Evolutionary conservation across 2,329 filamentous ascomycete genomes (phyloP).

Genomic region (Spiromastix sp.): DNA sequence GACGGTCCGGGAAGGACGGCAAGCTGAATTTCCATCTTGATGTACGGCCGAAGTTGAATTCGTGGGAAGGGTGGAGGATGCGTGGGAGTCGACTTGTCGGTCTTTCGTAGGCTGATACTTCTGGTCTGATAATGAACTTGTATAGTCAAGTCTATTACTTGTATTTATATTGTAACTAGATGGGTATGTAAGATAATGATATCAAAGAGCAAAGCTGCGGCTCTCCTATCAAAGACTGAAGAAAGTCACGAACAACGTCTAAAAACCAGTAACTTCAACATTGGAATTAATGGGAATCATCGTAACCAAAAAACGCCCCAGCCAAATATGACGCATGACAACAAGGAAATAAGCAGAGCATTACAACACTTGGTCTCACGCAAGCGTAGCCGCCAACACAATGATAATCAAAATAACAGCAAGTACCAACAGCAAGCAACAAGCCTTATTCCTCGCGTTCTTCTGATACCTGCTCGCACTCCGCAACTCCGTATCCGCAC

Average conservation of each 20-base stretch:
- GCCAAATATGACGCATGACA: slow-evolving; percentile 1
- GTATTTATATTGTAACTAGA: slow-evolving; percentile 1
- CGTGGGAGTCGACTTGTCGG: slow-evolving; percentile 40
- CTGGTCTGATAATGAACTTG: not conserved
- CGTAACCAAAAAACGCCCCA: slow-evolving; percentile 13
- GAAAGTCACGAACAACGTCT: not conserved
- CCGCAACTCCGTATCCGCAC: slow-evolving; percentile 75
- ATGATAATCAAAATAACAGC: slow-evolving; percentile 84
- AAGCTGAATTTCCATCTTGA: slow-evolving; percentile 55
- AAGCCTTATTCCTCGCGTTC: slow-evolving; percentile 88
- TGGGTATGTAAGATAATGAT: slow-evolving; percentile 3
- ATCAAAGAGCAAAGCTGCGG: not conserved
- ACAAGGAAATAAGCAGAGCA: slow-evolving; percentile 6
- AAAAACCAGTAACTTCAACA: not conserved
- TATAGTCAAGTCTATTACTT: not conserved
- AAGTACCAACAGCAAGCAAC: slow-evolving; percentile 80
- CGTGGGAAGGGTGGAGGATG: slow-evolving; percentile 50
- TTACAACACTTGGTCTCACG: slow-evolving; percentile 35
- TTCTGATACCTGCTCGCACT: slow-evolving; percentile 88
- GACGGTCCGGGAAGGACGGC: slow-evolving; percentile 38
- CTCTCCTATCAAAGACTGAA: not conserved
- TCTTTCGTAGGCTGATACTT: slow-evolving; percentile 13
- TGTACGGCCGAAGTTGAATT: slow-evolving; percentile 56
- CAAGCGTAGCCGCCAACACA: slow-evolving; percentile 72
- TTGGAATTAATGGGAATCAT: slow-evolving; percentile 22